Percentiles rank a stretch among this genome's conserved stretches.
These are phyloP conservation scores for Amanita rubescens DNA, from an alignment of 768 basidiomycete genomes.

Conservation along the genomic window DNA sequence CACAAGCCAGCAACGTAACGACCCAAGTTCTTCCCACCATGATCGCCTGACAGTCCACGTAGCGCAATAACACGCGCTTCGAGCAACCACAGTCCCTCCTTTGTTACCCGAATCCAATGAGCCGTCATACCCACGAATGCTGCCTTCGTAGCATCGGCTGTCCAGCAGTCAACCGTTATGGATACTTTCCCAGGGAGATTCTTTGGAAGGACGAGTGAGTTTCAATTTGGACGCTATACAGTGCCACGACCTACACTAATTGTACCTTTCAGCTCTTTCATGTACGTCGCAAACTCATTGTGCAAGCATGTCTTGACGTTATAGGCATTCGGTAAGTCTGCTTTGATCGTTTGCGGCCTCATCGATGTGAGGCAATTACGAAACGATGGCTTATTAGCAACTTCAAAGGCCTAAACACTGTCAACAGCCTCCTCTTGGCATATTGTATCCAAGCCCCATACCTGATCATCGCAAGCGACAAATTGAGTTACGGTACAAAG, in stretches of 20 bases:
- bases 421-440: too few species aligned
- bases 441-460: background rate
- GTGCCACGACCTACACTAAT: conserved; percentile 8
- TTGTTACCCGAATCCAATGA: conserved; percentile 12
- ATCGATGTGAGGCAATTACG: conserved; percentile 9
- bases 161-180: conserved; percentile 14
- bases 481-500: conserved; percentile 11
- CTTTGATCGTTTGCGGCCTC: conserved; percentile 6
- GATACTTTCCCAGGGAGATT: conserved; percentile 13
- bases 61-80: background rate
- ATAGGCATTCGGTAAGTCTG: conserved; percentile 9
- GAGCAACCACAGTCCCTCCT: background rate
- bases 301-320: conserved; percentile 9
- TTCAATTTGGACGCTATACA: background rate
- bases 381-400: background rate
- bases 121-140: conserved; percentile 12
- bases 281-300: conserved; percentile 7
- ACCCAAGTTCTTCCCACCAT: conserved; percentile 19
- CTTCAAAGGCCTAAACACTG: too few species aligned
- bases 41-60: background rate
- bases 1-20: conserved; percentile 17
- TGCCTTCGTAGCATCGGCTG: conserved; percentile 12
- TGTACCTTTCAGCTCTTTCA: conserved; percentile 5
- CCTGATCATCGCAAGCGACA: conserved; percentile 14
- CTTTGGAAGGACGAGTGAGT: background rate